phyloP scores from a whole-genome alignment of 179 eudicot genomes.

The Monotropa hypopitys region DNA sequence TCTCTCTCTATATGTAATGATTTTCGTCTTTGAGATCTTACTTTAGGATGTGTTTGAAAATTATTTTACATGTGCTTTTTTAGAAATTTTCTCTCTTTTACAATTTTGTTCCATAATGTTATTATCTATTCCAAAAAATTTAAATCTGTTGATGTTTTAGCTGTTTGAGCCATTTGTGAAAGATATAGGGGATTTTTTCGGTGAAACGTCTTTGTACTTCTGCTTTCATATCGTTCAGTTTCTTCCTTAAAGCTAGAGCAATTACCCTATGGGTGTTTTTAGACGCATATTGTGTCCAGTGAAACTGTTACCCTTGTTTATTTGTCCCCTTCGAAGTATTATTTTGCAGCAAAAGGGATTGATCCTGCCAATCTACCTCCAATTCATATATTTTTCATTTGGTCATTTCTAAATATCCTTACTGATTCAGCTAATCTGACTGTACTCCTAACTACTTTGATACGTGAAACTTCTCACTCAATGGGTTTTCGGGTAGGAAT shows the following conservation, averaged over 20 bases:
- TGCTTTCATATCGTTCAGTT: neutral
- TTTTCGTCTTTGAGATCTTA: neutral
- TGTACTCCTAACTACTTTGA: neutral
- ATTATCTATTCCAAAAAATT: neutral
- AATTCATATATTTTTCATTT: neutral
- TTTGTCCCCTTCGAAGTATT: neutral
- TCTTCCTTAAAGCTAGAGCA: neutral
- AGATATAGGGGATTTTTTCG: neutral
- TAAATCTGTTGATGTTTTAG: neutral
- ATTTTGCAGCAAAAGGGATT: neutral
- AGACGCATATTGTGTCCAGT: neutral
- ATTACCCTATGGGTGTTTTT: neutral
- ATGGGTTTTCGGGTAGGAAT: neutral
- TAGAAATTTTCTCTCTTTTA: neutral
- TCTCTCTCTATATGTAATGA: neutral
- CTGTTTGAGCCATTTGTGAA: neutral
- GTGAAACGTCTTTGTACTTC: neutral
- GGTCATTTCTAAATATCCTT: neutral
- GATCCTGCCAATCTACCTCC: neutral
- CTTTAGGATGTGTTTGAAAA: neutral
- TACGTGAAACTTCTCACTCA: neutral
- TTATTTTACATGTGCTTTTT: neutral
- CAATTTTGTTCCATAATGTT: neutral
- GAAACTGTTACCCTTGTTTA: neutral
- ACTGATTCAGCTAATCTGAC: neutral